These are phyloP conservation scores for Aegilops longissima DNA, from an alignment of 176 grass and related monocot genomes.

Conservation along the genomic window DNA sequence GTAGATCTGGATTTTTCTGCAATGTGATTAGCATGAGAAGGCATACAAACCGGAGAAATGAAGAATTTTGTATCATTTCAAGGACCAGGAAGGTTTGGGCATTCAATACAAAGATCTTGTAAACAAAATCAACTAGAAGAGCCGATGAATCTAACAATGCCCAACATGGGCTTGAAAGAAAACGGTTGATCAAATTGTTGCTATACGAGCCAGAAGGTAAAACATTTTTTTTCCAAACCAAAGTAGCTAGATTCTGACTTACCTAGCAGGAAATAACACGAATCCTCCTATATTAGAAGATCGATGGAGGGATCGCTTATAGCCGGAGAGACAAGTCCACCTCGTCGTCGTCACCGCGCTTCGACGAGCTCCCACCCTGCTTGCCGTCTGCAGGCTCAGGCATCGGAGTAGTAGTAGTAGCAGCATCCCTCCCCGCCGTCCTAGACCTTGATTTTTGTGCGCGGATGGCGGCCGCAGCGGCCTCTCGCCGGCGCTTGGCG, in stretches of 20 bases:
- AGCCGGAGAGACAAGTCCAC: constrained; percentile 56
- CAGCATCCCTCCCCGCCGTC: background rate
- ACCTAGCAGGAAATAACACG: background rate
- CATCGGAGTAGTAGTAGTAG: background rate
- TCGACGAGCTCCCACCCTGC: background rate
- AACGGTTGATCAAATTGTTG: background rate
- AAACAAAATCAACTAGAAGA: background rate
- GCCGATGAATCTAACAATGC: too few species aligned
- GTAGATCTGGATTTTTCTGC: too few species aligned
- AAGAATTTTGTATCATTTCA: too few species aligned
- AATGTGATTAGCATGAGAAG: too few species aligned
- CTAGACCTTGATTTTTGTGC: background rate
- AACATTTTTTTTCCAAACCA: background rate
- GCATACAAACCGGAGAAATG: too few species aligned
- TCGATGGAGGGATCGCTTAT: constrained; percentile 9
- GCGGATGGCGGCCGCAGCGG: background rate
- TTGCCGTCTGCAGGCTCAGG: background rate
- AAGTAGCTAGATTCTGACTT: background rate
- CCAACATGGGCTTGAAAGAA: background rate
- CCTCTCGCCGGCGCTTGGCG: constrained; percentile 52
- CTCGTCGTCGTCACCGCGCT: background rate
- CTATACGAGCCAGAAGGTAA: background rate
- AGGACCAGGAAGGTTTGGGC: too few species aligned
- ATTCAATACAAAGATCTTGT: background rate
- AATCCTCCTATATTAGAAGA: background rate